Base-by-base conservation (phyloP, 1,139 yeast species). In the Kazachstania sp. region DNA sequence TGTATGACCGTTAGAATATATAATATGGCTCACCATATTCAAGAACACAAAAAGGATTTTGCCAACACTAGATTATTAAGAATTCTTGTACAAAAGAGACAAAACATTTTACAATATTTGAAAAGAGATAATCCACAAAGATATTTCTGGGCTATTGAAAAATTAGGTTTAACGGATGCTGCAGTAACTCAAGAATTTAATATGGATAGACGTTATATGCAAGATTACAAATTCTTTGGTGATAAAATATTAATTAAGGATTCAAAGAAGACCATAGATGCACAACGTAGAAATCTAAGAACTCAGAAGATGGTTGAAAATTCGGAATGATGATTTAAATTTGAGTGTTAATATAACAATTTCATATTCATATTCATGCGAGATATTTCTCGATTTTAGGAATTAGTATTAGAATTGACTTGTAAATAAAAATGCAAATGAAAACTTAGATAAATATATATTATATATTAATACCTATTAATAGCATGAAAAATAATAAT, bases 1-100 rank as follows among this genome's bases (percentile, higher is more conserved):
- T 77, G 86, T 30, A 70, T 83, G 69, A 87, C 97, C 1, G 82
- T 86, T 47, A 79, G 79, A 59, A 86, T 92, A 55, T 87, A 84
- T 54, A 82, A 78, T 56, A 73, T 86, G 49, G 86, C 86, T 72
- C 76, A 78, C 41, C 97, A 90, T 62, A 75, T 86, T 49, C 81
- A 81, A 61, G 73, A 76, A 47, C 74, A 81, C 63, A 83, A 80
- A 57, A 85, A 87, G 63, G 97, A 92, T 67, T 73, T 77, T 58
- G 72, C 73, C 41, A 81, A 83, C 55, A 79, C 81, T 48, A 81
- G 92, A 61, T 67, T 71, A 37, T 79, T 87, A 39, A 81, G 95
- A 66, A 82, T 83, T 71, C 65, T 85, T 62, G 95, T 90, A 16
- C 97, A 90, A 66, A 81, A 83, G 57, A 83, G 98, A 70, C 97